Percentiles rank a stretch among this genome's conserved stretches.
Evolutionary conservation across 805 yeast species (phyloP).

Genomic region (Barnettozyma wickerhamii): DNA sequence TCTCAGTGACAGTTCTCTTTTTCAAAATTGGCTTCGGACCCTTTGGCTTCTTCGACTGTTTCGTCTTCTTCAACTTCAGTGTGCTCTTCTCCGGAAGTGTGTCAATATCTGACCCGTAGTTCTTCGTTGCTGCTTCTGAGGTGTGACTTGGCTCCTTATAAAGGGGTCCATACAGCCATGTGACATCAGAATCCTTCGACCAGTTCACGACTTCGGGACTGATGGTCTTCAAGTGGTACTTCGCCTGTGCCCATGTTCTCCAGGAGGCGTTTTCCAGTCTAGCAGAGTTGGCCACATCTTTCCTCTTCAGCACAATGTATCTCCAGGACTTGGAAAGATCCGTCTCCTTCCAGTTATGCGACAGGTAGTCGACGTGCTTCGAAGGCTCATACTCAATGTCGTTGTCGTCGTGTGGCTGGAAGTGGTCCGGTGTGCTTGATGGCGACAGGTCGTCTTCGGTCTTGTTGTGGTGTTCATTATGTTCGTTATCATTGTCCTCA

Average conservation of each 20-base stretch:
- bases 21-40: slow-evolving; percentile 81
- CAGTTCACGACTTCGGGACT: slow-evolving; percentile 91
- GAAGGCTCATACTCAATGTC: slow-evolving; percentile 78
- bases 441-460: slow-evolving; percentile 25
- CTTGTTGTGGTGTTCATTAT: background rate
- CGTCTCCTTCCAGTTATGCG: slow-evolving; percentile 92
- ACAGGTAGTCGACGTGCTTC: slow-evolving; percentile 89
- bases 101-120: slow-evolving; percentile 38
- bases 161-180: slow-evolving; percentile 95
- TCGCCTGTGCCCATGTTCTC: slow-evolving; percentile 97
- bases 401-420: slow-evolving; percentile 67
- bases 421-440: slow-evolving; percentile 24
- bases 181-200: slow-evolving; percentile 95
- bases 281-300: slow-evolving; percentile 79
- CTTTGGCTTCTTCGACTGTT: slow-evolving; percentile 16
- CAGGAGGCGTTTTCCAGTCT: slow-evolving; percentile 87
- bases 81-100: slow-evolving; percentile 23
- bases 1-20: slow-evolving; percentile 80
- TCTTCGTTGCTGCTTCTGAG: slow-evolving; percentile 18
- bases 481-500: slow-evolving; percentile 42
- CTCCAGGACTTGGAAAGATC: slow-evolving; percentile 96
- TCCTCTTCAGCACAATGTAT: slow-evolving; percentile 76
- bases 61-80: slow-evolving; percentile 20
- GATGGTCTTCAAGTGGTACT: slow-evolving; percentile 71
- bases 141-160: slow-evolving; percentile 20